Evolutionary conservation across 352 stramenopile species (phyloP), one percentile per base, ranked within the genome.

Genomic region (Pilasporangium apinafurcum): DNA sequence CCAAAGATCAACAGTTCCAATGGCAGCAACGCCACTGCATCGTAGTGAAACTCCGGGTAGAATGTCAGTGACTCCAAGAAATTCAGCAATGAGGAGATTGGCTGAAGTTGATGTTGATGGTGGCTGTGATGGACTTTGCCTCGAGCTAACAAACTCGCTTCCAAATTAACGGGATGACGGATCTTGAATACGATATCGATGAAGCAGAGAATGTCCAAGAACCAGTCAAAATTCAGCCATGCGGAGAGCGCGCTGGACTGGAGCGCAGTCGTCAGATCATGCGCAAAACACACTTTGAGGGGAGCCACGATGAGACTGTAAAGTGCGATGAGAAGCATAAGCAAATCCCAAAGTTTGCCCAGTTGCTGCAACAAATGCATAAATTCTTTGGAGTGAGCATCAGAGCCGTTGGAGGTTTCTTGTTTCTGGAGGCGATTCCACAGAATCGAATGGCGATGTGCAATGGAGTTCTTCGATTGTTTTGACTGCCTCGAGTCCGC

Each of bases 231-330:
- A 1, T 12, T 56, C 0, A 66, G 66, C 76, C 76, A 88, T 10
- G 38, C 42, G 2, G 52, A 33, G 8, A 74, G 29, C 13, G 54
- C 18, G n/a, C n/a, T n/a, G n/a, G n/a, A n/a, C n/a, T n/a, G n/a
- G n/a, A n/a, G n/a, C n/a, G n/a, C n/a, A n/a, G n/a, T n/a, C 2
- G 51, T 25, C 5, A 89, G 45, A 14, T 83, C 72, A 17, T 65
- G 38, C 2, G 56, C 62, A 21, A 83, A 86, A 17, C 59, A 80
- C 8, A 79, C 65, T 22, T 86, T 89, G 33, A 84, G 67, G 1
- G 72, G 69, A 0, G 57, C 66, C 16, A 65, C 39, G 2, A 78
- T 20, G 16, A 59, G 49, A 24, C 71, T 59, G 43, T 86, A 88
- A 0, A 72, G 27, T 6, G 62, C 51, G 14, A 76, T 47, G 16